Percentiles rank a stretch among this genome's conserved stretches.
phyloP scores from a whole-genome alignment of 2,329 filamentous ascomycete species.

The Diplocarpon mali region DNA sequence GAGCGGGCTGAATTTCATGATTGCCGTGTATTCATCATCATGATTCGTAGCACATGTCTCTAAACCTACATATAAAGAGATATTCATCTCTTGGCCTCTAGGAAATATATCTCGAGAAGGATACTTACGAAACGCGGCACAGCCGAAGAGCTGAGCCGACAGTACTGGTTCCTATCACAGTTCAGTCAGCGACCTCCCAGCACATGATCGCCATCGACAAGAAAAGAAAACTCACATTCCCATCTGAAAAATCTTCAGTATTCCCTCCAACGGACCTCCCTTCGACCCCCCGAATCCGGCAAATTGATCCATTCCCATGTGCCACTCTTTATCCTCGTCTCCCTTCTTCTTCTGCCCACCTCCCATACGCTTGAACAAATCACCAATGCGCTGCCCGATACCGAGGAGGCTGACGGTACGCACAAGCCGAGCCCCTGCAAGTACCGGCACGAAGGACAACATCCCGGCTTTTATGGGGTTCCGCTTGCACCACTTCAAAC shows the following conservation, averaged over 20 bases:
- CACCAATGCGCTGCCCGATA: constrained; percentile 2
- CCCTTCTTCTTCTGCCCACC: constrained; percentile 2
- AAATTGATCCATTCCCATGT: constrained; percentile 20
- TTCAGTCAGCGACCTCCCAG: not conserved
- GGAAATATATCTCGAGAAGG: constrained; percentile 24
- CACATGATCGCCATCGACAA: not conserved
- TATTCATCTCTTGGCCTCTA: constrained; percentile 14
- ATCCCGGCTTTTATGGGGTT: constrained; percentile 21
- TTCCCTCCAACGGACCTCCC: constrained; percentile 20
- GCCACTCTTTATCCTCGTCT: constrained; percentile 12
- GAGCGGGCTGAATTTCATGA: too few relatives aligned
- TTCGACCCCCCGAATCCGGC: constrained; percentile 20
- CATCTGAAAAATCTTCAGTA: constrained; percentile 25
- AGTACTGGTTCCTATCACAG: constrained; percentile 22
- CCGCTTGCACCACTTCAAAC: constrained; percentile 15
- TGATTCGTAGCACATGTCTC: not conserved
- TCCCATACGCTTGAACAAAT: not conserved
- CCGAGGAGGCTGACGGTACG: not conserved
- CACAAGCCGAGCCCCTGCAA: constrained; percentile 13
- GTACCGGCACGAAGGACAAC: constrained; percentile 17
- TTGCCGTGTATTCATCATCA: not conserved
- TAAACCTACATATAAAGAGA: not conserved
- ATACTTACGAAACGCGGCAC: constrained; percentile 19
- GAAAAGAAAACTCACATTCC: constrained; percentile 17
- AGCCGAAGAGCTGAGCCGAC: constrained; percentile 19